A percentile compares a stretch with the other conserved stretches of the same genome.
phyloP scores from a whole-genome alignment of 805 yeast species.

The Cyberlindnera veronae region DNA sequence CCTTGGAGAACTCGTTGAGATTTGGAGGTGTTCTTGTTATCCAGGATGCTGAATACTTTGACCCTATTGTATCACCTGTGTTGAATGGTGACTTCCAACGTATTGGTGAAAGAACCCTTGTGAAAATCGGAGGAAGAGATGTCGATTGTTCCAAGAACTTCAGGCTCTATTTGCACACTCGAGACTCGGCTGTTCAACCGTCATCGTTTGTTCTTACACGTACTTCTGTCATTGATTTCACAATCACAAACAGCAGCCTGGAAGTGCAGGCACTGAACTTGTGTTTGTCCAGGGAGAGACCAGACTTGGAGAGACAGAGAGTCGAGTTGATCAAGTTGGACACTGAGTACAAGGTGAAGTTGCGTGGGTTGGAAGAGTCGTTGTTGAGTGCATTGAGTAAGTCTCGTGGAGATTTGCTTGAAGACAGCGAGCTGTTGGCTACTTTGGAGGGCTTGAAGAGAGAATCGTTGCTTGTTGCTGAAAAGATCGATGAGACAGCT shows the following conservation, averaged over 20 bases:
- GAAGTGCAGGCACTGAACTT: constrained; percentile 59
- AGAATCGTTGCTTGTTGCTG: constrained; percentile 53
- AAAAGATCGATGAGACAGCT: constrained; percentile 51
- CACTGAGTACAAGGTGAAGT: constrained; percentile 52
- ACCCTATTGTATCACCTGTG: constrained; percentile 67
- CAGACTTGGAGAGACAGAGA: constrained; percentile 63
- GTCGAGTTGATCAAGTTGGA: constrained; percentile 50
- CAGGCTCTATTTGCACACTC: constrained; percentile 56
- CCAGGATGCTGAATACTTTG: constrained; percentile 76
- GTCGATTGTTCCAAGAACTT: constrained; percentile 69
- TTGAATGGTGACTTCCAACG: constrained; percentile 56
- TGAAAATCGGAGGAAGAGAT: constrained; percentile 57
- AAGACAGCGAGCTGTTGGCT: constrained; percentile 55
- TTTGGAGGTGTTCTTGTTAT: constrained; percentile 78
- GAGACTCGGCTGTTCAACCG: constrained; percentile 45
- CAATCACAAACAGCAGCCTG: constrained; percentile 65
- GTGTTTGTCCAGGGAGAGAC: constrained; percentile 51
- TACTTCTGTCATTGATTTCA: constrained; percentile 62
- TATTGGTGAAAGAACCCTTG: constrained; percentile 67
- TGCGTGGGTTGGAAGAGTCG: constrained; percentile 54
- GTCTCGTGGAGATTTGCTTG: constrained; percentile 60
- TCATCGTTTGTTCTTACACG: constrained; percentile 60
- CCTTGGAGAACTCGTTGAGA: constrained; percentile 73
- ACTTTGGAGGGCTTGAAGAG: constrained; percentile 63
- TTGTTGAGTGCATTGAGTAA: constrained; percentile 56